Base-by-base conservation (phyloP, 208 protist species). In the Crithidia thermophila region DNA sequence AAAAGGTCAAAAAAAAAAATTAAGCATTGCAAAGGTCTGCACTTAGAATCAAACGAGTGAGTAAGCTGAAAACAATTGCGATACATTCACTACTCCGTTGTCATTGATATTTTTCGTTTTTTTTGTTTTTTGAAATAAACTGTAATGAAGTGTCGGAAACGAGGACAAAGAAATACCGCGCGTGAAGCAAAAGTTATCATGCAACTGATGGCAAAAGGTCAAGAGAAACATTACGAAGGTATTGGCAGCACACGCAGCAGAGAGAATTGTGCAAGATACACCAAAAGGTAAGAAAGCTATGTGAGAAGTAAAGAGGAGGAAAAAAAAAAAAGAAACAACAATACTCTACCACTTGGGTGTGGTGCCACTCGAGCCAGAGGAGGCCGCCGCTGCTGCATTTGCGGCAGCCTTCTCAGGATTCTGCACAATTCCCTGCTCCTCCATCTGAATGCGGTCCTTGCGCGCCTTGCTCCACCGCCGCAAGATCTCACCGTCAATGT, bases 381-480 rank as follows among this genome's bases (percentile, higher is more conserved):
- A 18, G 28, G 53, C 20, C 67, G 61, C 25, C 64, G 64, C 42
- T 71, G 66, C 43, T 67, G 57, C 30, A 74, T 52, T 21, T 75
- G 31, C 3, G 9, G 1, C 31, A 23, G 9, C 61, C 10, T 25
- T 28, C 10, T 13, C 67, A 0, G 50, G 23, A 4, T 34, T 66
- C 0, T 75, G 68, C 34, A 88, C 11, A 2, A 86, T 25, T n/a
- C 80, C 82, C 25, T 81, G 62, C 6, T 81, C 61, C 43, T 83
- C 77, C 76, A 85, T 85, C 3, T 81, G 28, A 28, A 56, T 14
- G 20, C 59, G 80, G 9, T 58, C 76, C 25, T 71, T 53, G 16
- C 62, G 75, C 0, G 78, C 62, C 8, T 71, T 71, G 47, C 81
- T 87, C 81, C 82, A 89, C 0, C 86, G 80, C 23, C 72, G 55